Base-by-base conservation (phyloP, 2,329 filamentous ascomycete genomes). In the Cladorrhinum sp. region DNA sequence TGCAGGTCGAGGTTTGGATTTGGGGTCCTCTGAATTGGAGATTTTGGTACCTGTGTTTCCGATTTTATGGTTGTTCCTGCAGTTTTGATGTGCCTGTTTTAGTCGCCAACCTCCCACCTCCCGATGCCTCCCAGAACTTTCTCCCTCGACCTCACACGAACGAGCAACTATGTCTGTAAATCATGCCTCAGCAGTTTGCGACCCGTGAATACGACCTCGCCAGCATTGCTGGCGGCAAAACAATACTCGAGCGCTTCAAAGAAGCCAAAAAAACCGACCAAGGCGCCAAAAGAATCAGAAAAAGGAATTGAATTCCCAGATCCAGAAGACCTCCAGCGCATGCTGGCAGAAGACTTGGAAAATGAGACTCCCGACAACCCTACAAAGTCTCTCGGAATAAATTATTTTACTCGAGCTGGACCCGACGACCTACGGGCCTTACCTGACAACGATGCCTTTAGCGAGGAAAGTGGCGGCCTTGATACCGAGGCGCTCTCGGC, bases 391-490 rank as follows among this genome's bases (percentile, higher is more conserved):
- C 53, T 68, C 55, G 50, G 62, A 7, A 61, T 71, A 48, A 66
- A 62, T 13, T 71, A 65, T 62, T 71, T 64, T 45, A 55, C 68
- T 45, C 59, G 67, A 0, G 87, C 89, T 1, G 86, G 87, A 13
- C 86, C 87, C 1, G 91, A 78, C 22, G 90, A 73, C 23, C 32
- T 60, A 20, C 61, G 57, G 24, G 57, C 52, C 1, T 32, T 70
- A 12, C 55, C 59, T 23, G 62, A 64, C 45, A 59, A 64, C 6
- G 66, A 66, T 2, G 67, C 68, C 48, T 70, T 70, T 55, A 59
- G 50, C 41, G 55, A 50, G 7, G 29, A 59, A 9, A 60, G 48
- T 59, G 58, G 61, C 50, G 68, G 65, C 2, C 54, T 70, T 36
- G 68, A 69, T 55, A 32, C 50, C 18, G 64, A 70, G 22, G 59